These are phyloP conservation scores for Ascobolus immersus DNA, from an alignment of 495 filamentous ascomycete genomes.

Conservation along the genomic window DNA sequence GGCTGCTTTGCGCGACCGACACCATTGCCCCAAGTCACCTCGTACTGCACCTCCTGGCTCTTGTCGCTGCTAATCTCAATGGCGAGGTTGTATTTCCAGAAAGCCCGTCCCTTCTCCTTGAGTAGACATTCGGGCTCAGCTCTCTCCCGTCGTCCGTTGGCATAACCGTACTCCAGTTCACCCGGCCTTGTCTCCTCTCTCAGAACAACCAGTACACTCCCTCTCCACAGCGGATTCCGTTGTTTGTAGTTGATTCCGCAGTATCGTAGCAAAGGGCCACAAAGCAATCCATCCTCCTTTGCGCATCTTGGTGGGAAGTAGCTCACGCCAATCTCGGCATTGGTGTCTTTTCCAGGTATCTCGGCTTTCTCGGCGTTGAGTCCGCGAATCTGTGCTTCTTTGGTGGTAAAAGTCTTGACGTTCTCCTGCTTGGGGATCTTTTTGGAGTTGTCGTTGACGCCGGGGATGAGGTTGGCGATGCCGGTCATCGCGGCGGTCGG, in stretches of 20 bases:
- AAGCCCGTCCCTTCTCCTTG: neutral
- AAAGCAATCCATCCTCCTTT: no score
- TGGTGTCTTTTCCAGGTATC: no score
- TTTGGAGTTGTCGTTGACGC: no score
- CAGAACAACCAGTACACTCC: conserved; percentile 7
- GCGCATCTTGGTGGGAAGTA: no score
- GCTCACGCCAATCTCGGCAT: no score
- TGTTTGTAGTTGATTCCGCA: conserved; percentile 6
- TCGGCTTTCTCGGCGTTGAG: no score
- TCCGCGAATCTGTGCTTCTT: no score
- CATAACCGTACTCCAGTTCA: neutral
- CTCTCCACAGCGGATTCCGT: conserved; percentile 8
- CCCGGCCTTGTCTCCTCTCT: neutral
- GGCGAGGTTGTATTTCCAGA: neutral
- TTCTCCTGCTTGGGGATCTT: no score
- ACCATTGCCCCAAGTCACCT: neutral
- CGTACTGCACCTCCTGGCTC: neutral
- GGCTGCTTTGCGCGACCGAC: neutral
- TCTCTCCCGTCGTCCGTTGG: neutral
- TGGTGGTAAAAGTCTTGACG: no score
- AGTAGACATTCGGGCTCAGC: neutral
- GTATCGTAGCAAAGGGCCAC: conserved; percentile 10
- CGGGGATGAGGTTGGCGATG: no score
- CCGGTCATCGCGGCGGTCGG: no score
- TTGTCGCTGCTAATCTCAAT: neutral